Percentiles rank a stretch among this genome's conserved stretches.
Evolutionary conservation across 2,329 filamentous ascomycete genomes (phyloP).

Genomic region (Ceratocystis albifundus): DNA sequence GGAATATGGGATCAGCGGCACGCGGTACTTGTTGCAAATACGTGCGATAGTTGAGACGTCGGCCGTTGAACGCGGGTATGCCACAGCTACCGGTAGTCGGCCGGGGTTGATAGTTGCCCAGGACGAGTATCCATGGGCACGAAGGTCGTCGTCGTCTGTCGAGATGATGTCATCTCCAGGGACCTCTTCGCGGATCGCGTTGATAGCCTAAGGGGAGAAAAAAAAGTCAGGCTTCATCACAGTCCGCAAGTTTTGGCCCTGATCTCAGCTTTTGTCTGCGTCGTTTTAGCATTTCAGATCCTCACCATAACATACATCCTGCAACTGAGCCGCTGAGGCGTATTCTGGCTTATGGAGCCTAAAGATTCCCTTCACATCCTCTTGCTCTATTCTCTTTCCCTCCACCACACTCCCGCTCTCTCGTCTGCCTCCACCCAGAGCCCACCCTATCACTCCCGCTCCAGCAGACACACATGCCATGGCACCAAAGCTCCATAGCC

Average conservation of each 20-base stretch:
- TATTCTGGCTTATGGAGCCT: constrained; percentile 27
- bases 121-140: constrained; percentile 53
- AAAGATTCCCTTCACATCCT: constrained; percentile 11
- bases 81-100: constrained; percentile 50
- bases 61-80: constrained; percentile 49
- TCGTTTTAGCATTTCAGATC: too few species aligned
- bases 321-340: constrained; percentile 32
- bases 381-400: neutral
- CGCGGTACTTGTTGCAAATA: constrained; percentile 63
- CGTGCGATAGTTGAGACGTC: constrained; percentile 50
- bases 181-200: constrained; percentile 41
- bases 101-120: constrained; percentile 54
- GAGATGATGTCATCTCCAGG: constrained; percentile 47
- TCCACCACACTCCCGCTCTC: neutral
- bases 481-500: too few species aligned
- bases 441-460: too few species aligned
- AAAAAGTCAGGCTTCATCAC: neutral
- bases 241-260: neutral
- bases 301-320: constrained; percentile 24
- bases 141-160: constrained; percentile 50
- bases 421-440: too few species aligned
- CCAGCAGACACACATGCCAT: too few species aligned
- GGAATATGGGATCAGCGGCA: constrained; percentile 79
- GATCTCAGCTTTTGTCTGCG: too few species aligned
- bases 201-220: constrained; percentile 37